These are phyloP conservation scores for Plasmodium chabaudi DNA, from an alignment of 169 alveolate species.

Conservation along the genomic window DNA sequence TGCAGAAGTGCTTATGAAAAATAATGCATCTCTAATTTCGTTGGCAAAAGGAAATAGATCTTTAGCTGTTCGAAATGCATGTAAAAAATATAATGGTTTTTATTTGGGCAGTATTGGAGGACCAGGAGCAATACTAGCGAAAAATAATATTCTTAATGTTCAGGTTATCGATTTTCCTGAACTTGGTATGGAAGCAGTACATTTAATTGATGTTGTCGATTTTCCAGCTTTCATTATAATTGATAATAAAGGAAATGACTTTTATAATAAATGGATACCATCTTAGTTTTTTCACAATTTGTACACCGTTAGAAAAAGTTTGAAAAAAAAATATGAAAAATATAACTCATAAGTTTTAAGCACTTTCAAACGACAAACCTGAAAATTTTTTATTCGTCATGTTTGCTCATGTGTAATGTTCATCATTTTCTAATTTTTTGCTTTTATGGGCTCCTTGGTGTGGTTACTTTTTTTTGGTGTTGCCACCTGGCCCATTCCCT, in stretches of 20 bases:
- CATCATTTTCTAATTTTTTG: too few species aligned
- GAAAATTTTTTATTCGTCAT: too few species aligned
- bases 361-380: too few species aligned
- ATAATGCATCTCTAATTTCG: conserved; percentile 87
- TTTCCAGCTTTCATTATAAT: conserved; percentile 92
- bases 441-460: too few species aligned
- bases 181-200: conserved; percentile 90
- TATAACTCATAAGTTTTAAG: background rate
- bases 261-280: conserved; percentile 84
- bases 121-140: conserved; percentile 91
- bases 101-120: conserved; percentile 92
- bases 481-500: too few species aligned
- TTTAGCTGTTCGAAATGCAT: conserved; percentile 85
- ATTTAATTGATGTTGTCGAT: conserved; percentile 89
- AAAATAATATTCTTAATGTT: conserved; percentile 87
- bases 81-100: conserved; percentile 89
- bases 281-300: background rate
- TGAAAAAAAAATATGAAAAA: background rate
- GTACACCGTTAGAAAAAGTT: background rate
- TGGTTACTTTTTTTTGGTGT: too few species aligned
- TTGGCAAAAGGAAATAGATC: conserved; percentile 91
- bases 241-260: conserved; percentile 91
- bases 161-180: conserved; percentile 86
- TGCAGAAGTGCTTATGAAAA: conserved; percentile 85
- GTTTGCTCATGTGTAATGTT: too few species aligned